Base-by-base conservation (phyloP, 2,329 filamentous ascomycete genomes). In the Microascus cirrosus region DNA sequence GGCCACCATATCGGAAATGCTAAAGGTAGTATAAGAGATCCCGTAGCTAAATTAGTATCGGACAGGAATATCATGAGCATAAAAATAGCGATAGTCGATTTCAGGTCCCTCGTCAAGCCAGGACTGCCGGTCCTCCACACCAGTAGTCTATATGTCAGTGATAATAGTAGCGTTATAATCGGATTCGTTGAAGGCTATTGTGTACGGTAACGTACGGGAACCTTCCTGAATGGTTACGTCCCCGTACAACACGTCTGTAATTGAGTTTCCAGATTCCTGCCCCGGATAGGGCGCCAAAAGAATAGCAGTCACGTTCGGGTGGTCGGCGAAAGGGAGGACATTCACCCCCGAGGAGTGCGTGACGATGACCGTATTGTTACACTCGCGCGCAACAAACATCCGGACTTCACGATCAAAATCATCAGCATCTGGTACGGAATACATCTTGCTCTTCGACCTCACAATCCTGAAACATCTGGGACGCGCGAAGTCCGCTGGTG, bases 271-370 rank as follows among this genome's bases (percentile, higher is more conserved):
- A 1, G 78, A 80, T 58, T 85, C 81, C 63, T 87, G 82, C 0
- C 85, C 85, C 0, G 84, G 84, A 0, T 86, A 71, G 63, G 86
- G 84, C 4, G 81, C 84, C 62, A 82, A 82, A 0, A 88, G 73
- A 18, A 88, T 71, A 1, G 78, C 83, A 0, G 83, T 86, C 36
- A 88, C 77, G 61, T 87, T 87, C 8, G 76, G 71, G 59, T 88
- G 77, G 54, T 86, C 78, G 60, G 83, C 73, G 72, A 82, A 88
- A 1, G 72, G 70, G 60, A 86, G 83, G 0, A 87, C 78, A 0
- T 84, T 67, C 1, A 79, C 73, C 0, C 84, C 84, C 1, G 83
- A 82, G 50, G 85, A 86, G 67, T 87, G 84, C 5, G 87, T 74
- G 1, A 86, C 72, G 0, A 87, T 84, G 20, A 87, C 74, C 1